Evolutionary conservation across 768 basidiomycete species (phyloP).

Genomic region (Phaeotremella skinneri): DNA sequence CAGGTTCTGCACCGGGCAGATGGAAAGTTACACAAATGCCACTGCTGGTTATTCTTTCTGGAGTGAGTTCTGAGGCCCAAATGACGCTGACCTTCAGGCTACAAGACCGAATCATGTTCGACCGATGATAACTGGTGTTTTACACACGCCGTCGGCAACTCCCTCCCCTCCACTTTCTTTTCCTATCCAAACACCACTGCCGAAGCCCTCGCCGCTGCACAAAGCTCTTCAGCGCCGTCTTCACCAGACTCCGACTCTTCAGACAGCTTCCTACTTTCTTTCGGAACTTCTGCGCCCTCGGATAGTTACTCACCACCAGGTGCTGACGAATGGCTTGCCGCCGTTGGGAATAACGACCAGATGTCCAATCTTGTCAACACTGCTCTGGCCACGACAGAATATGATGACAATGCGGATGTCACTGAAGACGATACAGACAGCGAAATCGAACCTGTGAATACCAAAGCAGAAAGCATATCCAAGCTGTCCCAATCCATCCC

Average conservation of each 20-base stretch:
- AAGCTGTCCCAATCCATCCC: neutral
- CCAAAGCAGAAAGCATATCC: too few relatives aligned
- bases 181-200: conserved; percentile 53
- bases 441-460: neutral
- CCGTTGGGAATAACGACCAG: conserved; percentile 23
- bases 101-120: conserved; percentile 63
- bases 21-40: conserved; percentile 60
- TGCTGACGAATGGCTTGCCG: conserved; percentile 28
- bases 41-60: conserved; percentile 70
- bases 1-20: conserved; percentile 62
- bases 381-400: conserved; percentile 28
- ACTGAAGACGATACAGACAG: neutral
- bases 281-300: conserved; percentile 23
- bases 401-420: conserved; percentile 7
- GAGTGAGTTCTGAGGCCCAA: conserved; percentile 56
- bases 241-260: conserved; percentile 1
- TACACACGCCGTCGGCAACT: conserved; percentile 60
- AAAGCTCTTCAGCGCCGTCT: neutral
- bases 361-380: conserved; percentile 20
- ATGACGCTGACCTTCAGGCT: conserved; percentile 53
- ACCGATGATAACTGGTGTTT: conserved; percentile 70
- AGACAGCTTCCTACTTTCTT: conserved; percentile 19
- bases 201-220: conserved; percentile 9
- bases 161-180: conserved; percentile 62
- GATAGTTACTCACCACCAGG: conserved; percentile 13